Evolutionary conservation across 2,329 filamentous ascomycete species (phyloP).

Genomic region (Alternaria sp.): DNA sequence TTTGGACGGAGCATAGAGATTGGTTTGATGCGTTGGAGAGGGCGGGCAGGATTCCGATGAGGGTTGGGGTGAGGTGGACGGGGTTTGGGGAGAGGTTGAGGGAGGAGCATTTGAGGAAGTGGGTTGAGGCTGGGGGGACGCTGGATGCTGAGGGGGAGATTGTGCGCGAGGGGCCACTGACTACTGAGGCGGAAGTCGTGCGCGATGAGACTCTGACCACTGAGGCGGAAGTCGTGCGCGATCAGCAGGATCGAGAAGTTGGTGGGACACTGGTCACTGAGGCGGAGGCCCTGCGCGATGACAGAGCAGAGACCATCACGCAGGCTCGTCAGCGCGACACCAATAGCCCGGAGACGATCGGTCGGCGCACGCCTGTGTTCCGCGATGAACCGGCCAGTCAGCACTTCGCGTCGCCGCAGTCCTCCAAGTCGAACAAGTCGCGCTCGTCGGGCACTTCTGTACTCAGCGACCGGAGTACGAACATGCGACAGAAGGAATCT

Average conservation of each 20-base stretch:
- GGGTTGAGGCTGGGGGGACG: not conserved
- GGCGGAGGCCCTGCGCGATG: not conserved
- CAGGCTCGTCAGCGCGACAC: not conserved
- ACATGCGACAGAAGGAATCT: not conserved
- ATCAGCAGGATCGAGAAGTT: not conserved
- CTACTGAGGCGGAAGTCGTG: accelerated
- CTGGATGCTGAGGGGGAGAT: not conserved
- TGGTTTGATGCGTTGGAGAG: constrained; percentile 22
- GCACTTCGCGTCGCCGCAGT: no score
- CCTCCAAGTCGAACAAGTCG: not conserved
- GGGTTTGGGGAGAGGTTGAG: constrained; percentile 8
- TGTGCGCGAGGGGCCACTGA: accelerated
- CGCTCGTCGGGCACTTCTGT: not conserved
- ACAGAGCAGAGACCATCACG: not conserved
- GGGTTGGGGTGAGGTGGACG: constrained; percentile 30
- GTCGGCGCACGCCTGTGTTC: not conserved
- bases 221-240: not conserved
- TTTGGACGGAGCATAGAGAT: constrained; percentile 24
- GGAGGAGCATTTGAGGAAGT: not conserved
- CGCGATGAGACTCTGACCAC: not conserved
- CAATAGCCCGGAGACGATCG: not conserved
- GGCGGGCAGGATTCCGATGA: constrained; percentile 38
- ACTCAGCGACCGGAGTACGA: not conserved
- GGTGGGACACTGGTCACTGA: not conserved
- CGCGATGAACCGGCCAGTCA: not conserved